Evolutionary conservation across 2,329 filamentous ascomycete species (phyloP).

Genomic region (Immersiporthe knoxdaviesiana): DNA sequence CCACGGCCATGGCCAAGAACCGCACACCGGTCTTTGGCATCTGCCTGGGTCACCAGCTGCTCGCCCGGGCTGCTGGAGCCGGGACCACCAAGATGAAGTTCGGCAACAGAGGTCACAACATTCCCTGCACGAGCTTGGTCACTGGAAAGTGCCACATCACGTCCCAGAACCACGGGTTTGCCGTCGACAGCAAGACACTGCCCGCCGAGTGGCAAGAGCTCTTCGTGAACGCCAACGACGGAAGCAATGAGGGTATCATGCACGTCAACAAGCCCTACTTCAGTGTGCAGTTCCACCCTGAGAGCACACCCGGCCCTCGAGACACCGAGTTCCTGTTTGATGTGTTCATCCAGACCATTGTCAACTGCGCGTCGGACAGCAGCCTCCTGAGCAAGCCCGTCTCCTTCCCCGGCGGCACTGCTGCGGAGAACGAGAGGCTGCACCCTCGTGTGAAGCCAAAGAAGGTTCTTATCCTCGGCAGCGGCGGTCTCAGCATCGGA

Average conservation of each 20-base stretch:
- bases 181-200: slow-evolving; percentile 80
- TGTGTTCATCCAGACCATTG: slow-evolving; percentile 88
- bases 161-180: slow-evolving; percentile 97
- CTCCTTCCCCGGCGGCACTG: slow-evolving; percentile 82
- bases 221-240: slow-evolving; percentile 97
- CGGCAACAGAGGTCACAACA: slow-evolving; percentile 97
- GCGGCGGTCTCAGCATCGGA: slow-evolving; percentile 93
- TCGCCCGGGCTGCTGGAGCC: slow-evolving; percentile 85
- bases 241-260: slow-evolving; percentile 96
- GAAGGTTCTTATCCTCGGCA: slow-evolving; percentile 93
- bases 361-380: slow-evolving; percentile 68
- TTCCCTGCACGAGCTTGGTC: slow-evolving; percentile 93
- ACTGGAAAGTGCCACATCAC: slow-evolving; percentile 98
- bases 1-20: slow-evolving; percentile 74
- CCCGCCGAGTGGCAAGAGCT: slow-evolving; percentile 85
- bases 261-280: slow-evolving; percentile 87
- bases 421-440: slow-evolving; percentile 75
- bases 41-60: slow-evolving; percentile 90
- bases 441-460: slow-evolving; percentile 83
- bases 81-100: slow-evolving; percentile 97
- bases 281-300: slow-evolving; percentile 99
- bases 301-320: slow-evolving; percentile 91
- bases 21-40: slow-evolving; percentile 93
- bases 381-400: slow-evolving; percentile 74
- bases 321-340: slow-evolving; percentile 98